Base-by-base conservation (phyloP, 1,139 yeast species). In the Arxiozyma telluris region DNA sequence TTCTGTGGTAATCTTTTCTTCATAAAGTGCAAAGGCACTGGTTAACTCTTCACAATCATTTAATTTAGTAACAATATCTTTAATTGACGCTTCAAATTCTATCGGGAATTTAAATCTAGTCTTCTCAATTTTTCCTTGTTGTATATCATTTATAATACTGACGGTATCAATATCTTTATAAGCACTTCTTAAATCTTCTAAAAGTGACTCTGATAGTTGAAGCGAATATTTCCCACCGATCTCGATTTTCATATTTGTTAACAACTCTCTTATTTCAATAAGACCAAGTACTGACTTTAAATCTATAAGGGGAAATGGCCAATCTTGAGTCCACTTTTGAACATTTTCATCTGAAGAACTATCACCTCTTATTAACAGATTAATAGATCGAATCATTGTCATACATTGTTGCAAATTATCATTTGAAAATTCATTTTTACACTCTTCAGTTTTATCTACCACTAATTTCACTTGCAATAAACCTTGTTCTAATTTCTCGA, bases 201-300 rank as follows among this genome's bases (percentile, higher is more conserved):
- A 60, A 50, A 90, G 71, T 27, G 77, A 63, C 23, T 79, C 77
- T 15, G 78, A 74, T 61, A 90, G 82, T 50, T 78, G 73, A 41
- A 77, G 73, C 5, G 84, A 79, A 60, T 82, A 86, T 8, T 83
- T 81, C 51, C 78, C 80, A n/a, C 94, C 90, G 50, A 90, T 84
- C 49, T 76, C 78, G 7, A 72, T 75, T 63, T 74, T 73, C 63
- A 88, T 71, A 25, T 72, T 74, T n/a, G 77, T 64, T 65, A 81
- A 66, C 62, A 79, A 65, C 61, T 80, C 75, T 50, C 80, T 76
- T n/a, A 84, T 67, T 41, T 79, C 77, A 0, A 73, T 66, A 41
- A 90, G 71, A 0, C 88, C 91, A 0, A 84, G 81, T 4, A 88
- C 73, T 1, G 73, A 65, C 7, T 79, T 69, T 49, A 90, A 65